Evolutionary conservation across 345 rosid genomes (phyloP), one percentile per base, ranked within the genome.

Genomic region (Aquilaria sinensis): DNA sequence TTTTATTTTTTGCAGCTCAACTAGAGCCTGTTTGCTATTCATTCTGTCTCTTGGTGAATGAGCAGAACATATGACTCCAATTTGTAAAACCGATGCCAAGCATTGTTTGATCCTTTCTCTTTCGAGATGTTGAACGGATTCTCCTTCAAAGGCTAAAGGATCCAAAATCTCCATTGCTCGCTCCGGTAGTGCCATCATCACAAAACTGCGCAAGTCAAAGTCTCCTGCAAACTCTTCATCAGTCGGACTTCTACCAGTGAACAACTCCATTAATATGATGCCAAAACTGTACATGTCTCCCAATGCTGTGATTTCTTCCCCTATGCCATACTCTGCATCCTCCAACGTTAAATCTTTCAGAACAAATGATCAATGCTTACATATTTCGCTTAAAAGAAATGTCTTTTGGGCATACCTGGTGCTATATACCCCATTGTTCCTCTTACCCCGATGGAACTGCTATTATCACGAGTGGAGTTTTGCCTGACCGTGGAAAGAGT

Each of bases 211-310:
- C 13, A 60, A 45, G 3, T 57, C 53, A 11, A 46, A 8, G 23
- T 47, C 71, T 2, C 45, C 71, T 0, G 2, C 0, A 33, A 67
- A 67, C 1, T 59, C 9, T 4, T 53, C 41, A 4, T 67, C 65
- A 0, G 60, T 60, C 3, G 70, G 70, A 10, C 46, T 67, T 16
- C 15, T 67, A 11, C 3, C 12, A 0, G 64, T 67, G 37, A 59
- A 67, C 12, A 64, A 45, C 53, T 67, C 70, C 51, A 67, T 67
- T 1, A 59, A 5, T n/a, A 52, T 12, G 12, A 67, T 52, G 0
- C 64, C 64, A 31, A 58, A 67, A n/a, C 64, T 53, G 31, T 67
- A 67, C 43, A 67, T 2, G 13, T 67, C 65, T 7, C 60, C 43
- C 47, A 32, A 59, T 59, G 1, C 3, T 1, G 64, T 58, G 53